These are phyloP conservation scores for Candida parachauliodes DNA, from an alignment of 805 yeast genomes.

Conservation along the genomic window DNA sequence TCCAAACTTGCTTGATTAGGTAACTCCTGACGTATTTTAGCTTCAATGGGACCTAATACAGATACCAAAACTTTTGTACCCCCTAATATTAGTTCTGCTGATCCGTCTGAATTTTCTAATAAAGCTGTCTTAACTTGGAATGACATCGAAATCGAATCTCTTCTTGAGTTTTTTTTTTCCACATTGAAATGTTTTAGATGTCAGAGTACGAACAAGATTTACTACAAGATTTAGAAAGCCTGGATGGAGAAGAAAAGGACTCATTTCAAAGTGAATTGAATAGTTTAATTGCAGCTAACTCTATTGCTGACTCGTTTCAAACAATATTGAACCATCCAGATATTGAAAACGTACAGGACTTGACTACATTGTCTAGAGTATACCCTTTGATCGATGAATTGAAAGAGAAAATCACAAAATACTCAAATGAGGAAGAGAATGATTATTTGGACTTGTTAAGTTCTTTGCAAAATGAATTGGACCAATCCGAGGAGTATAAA, in stretches of 20 bases:
- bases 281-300: slow-evolving; percentile 9
- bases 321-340: slow-evolving; percentile 17
- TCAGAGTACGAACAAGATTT: slow-evolving; percentile 40
- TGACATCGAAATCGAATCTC: slow-evolving; percentile 8
- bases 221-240: slow-evolving; percentile 37
- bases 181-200: slow-evolving; percentile 9
- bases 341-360: slow-evolving; percentile 17
- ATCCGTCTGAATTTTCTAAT: slow-evolving; percentile 73
- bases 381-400: slow-evolving; percentile 22
- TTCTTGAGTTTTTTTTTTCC: slow-evolving; percentile 6
- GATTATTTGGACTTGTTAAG: slow-evolving; percentile 32
- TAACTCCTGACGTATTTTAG: slow-evolving; percentile 74
- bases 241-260: slow-evolving; percentile 13
- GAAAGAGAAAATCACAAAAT: slow-evolving; percentile 17
- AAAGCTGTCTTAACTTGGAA: slow-evolving; percentile 23
- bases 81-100: slow-evolving; percentile 55
- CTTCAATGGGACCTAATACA: slow-evolving; percentile 89
- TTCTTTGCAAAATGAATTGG: slow-evolving; percentile 22
- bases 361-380: slow-evolving; percentile 19
- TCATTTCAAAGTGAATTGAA: slow-evolving; percentile 14
- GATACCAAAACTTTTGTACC: slow-evolving; percentile 62
- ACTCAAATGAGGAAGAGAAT: slow-evolving; percentile 20
- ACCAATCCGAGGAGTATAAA: slow-evolving; percentile 37
- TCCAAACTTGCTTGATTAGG: slow-evolving; percentile 79
- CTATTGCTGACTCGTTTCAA: slow-evolving; percentile 12